These are phyloP conservation scores for Leccinum angustisporum DNA, from an alignment of 1,284 basidiomycete species.

Conservation along the genomic window DNA sequence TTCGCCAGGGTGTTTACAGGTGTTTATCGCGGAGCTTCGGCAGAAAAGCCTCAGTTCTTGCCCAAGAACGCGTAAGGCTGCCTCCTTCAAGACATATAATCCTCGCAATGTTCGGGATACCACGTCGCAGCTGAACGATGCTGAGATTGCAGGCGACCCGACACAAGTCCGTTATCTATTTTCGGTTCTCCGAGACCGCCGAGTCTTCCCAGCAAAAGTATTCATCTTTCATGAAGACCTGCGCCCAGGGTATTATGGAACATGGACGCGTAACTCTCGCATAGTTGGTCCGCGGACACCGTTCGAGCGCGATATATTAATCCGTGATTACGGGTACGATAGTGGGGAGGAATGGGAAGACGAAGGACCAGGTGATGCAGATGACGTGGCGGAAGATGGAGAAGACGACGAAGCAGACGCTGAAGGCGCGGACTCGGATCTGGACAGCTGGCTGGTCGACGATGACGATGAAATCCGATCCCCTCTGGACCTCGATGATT, in stretches of 20 bases:
- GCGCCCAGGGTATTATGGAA: conserved; percentile 84
- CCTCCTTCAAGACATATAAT: conserved; percentile 37
- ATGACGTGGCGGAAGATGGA: conserved; percentile 67
- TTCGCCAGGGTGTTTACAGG: conserved; percentile 16
- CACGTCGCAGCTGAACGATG: conserved; percentile 67
- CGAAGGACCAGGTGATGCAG: conserved; percentile 68
- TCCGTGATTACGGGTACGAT: conserved; percentile 81
- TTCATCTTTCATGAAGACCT: conserved; percentile 75
- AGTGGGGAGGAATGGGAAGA: conserved; percentile 87
- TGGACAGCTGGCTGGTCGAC: conserved; percentile 76
- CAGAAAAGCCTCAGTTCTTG: conserved; percentile 7
- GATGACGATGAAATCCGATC: conserved; percentile 64
- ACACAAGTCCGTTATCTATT: conserved; percentile 57
- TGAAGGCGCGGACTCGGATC: conserved; percentile 67
- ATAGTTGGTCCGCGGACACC: conserved; percentile 75
- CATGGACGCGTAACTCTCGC: conserved; percentile 76
- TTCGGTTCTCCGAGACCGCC: conserved; percentile 55
- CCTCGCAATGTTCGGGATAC: conserved; percentile 52
- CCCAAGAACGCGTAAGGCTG: conserved; percentile 6
- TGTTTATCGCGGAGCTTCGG: conserved; percentile 17
- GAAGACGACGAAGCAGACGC: conserved; percentile 64
- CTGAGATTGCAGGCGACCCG: conserved; percentile 71
- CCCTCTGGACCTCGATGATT: conserved; percentile 41
- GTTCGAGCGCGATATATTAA: conserved; percentile 64
- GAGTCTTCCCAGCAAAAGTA: conserved; percentile 64